Percentiles rank a stretch among this genome's conserved stretches.
Conservation (phyloP, 345 rosid species). For the Aquilaria sinensis region DNA sequence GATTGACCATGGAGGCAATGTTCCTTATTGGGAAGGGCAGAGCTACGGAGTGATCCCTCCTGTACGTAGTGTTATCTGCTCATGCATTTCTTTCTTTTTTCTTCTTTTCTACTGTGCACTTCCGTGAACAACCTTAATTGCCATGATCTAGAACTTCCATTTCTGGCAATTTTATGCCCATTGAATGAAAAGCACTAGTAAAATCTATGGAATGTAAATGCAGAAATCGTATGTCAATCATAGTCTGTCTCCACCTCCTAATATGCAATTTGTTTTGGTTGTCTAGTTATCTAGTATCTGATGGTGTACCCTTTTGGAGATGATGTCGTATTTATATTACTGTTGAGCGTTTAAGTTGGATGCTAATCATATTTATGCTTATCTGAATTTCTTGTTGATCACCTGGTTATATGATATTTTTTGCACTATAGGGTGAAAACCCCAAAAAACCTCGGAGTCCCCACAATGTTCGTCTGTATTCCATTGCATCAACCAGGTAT, state of each 20-base stretch:
- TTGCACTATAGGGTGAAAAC: conserved; percentile 74
- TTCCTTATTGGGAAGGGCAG: conserved; percentile 99
- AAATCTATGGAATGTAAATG: too few relatives aligned
- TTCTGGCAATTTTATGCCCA: not conserved
- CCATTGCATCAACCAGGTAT: conserved; percentile 91
- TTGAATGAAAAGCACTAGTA: not conserved
- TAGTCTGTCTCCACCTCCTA: too few relatives aligned
- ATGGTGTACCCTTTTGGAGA: too few relatives aligned
- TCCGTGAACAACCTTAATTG: not conserved
- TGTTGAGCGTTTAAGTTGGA: too few relatives aligned
- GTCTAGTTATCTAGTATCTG: too few relatives aligned
- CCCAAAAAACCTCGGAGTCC: conserved; percentile 92
- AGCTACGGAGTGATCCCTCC: conserved; percentile 98
- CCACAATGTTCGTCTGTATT: conserved; percentile 86
- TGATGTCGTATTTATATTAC: too few relatives aligned
- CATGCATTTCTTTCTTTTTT: not conserved
- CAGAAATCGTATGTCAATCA: too few relatives aligned
- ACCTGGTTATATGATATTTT: not conserved
- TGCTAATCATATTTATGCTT: not conserved
- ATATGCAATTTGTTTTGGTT: too few relatives aligned
- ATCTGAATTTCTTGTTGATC: not conserved
- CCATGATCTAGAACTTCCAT: not conserved
- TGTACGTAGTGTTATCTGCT: conserved; percentile 42
- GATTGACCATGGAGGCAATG: conserved; percentile 88
- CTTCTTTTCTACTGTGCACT: not conserved